Percentiles rank a stretch among this genome's conserved stretches.
Conservation (phyloP, 179 eudicot genomes). For the Beta corolliflora region DNA sequence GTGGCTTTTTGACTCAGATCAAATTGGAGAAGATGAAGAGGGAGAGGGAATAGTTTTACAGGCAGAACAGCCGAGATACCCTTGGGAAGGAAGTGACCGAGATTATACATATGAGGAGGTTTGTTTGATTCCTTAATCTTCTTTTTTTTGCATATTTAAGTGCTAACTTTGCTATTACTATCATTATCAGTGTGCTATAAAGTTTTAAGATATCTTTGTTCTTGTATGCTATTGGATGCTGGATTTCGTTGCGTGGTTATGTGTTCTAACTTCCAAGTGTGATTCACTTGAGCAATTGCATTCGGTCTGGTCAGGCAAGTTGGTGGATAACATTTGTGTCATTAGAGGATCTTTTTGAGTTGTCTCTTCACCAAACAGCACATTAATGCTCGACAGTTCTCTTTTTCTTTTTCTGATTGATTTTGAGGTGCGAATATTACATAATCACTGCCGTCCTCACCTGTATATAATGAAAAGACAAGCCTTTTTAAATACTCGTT, state of each 20-base stretch:
- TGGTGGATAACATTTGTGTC: neutral
- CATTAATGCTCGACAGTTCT: neutral
- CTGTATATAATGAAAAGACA: neutral
- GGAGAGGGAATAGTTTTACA: conserved; percentile 44
- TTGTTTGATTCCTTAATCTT: neutral
- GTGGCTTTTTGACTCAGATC: conserved; percentile 31
- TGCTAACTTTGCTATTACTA: neutral
- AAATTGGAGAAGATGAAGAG: conserved; percentile 52
- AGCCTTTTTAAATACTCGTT: neutral
- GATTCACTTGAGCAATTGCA: neutral
- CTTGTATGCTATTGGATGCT: neutral
- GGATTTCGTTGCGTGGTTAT: neutral
- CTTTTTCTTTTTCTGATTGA: neutral
- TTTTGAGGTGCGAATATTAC: neutral
- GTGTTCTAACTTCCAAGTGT: neutral
- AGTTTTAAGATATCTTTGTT: neutral
- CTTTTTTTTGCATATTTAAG: neutral
- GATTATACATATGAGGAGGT: conserved; percentile 71
- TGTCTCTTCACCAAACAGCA: neutral
- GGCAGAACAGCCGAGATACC: conserved; percentile 41
- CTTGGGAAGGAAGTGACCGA: conserved; percentile 58
- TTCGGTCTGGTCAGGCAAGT: neutral
- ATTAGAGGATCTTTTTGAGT: neutral
- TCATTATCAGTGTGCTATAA: neutral
- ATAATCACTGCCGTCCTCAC: neutral